Evolutionary conservation across 805 yeast species (phyloP), one percentile per base, ranked within the genome.

Genomic region (Komagataella pastoris): DNA sequence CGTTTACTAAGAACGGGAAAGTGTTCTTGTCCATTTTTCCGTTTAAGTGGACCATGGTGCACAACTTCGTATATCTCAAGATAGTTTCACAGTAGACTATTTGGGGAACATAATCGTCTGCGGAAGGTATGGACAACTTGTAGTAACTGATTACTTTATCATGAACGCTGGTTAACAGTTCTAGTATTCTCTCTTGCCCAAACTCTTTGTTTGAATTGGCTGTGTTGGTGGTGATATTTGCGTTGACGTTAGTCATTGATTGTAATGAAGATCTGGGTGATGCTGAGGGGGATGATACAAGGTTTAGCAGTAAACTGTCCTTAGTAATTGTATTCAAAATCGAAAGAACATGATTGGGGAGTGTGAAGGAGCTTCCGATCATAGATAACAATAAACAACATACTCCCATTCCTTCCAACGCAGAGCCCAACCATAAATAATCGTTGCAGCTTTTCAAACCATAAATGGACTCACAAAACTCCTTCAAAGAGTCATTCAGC

Each of bases 371-470:
- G 2, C 73, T 67, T 24, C 75, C 80, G 14, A 83, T 63, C 57
- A 72, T 80, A 10, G 83, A 73, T 49, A 87, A 68, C 51, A 89
- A 64, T 4, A 84, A 63, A 46, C 84, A 63, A 54, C 86, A 77
- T 1, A 87, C 79, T 0, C 84, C 85, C 8, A 89, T 68, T 0
- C 90, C 88, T 58, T 89, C 97, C n/a, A 91, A 62, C 0, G 96
- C 80, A 24, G 91, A 83, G 0, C 84, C 98, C 12, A 88, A 72
- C 98, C 98, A 93, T 7, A 93, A 68, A 58, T 77, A 76, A 62
- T 93, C 99, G 50, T 80, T 80, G 2, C 82, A 71, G 10, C 77
- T 71, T 54, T 79, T 80, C 51, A 88, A 66, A 21, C 75, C 67
- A 2, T 69, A 59, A 1, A 84, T 73, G 0, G 97, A 82, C 46